phyloP scores from a whole-genome alignment of 768 basidiomycete species.

The Rhodotorula toruloides region DNA sequence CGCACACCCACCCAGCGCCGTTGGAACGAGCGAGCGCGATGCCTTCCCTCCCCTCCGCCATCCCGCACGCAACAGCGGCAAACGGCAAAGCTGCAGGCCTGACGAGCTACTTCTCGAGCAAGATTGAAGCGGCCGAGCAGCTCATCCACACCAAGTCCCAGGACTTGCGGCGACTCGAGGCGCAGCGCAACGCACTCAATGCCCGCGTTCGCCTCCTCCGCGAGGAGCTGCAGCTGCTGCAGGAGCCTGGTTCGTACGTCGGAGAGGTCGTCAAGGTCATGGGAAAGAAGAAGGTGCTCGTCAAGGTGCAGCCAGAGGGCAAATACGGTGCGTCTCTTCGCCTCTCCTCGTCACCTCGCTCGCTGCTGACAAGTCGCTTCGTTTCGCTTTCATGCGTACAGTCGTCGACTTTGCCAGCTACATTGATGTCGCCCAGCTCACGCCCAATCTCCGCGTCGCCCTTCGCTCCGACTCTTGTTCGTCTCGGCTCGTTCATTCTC shows the following conservation, averaged over 20 bases:
- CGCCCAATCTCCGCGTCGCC: constrained; percentile 82
- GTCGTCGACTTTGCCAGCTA: constrained; percentile 91
- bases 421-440: constrained; percentile 72
- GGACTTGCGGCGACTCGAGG: constrained; percentile 89
- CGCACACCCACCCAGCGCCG: no score
- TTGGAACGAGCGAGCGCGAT: no score
- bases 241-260: constrained; percentile 94
- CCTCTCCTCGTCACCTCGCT: not conserved
- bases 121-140: constrained; percentile 88
- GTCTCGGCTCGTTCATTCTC: not conserved
- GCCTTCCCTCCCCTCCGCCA: constrained; percentile 13
- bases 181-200: constrained; percentile 93
- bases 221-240: constrained; percentile 81
- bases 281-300: constrained; percentile 97
- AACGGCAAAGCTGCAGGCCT: constrained; percentile 18
- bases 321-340: constrained; percentile 79
- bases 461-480: constrained; percentile 76
- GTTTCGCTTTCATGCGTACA: constrained; percentile 44
- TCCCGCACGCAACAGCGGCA: not conserved
- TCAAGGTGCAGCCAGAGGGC: constrained; percentile 97
- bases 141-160: constrained; percentile 94
- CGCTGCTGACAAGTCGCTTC: not conserved
- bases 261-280: constrained; percentile 97
- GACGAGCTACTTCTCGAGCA: constrained; percentile 81
- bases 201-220: constrained; percentile 83